A percentile compares a stretch with the other conserved stretches of the same genome.
Evolutionary conservation across 192 early-diverging fungal genomes (phyloP).

Genomic region (Coemansia furcata): DNA sequence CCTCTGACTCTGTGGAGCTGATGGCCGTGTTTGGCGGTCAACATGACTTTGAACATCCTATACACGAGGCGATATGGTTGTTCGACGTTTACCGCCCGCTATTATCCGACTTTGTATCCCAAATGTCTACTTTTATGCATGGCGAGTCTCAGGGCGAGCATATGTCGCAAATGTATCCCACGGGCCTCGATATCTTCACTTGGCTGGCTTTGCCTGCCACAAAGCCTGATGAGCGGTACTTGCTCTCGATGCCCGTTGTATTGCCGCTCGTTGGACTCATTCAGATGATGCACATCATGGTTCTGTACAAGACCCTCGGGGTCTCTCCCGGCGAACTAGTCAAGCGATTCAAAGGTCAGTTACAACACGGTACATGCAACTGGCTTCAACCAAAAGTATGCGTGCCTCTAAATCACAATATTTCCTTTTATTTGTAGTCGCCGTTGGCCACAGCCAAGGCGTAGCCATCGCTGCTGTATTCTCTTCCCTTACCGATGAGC

Average conservation of each 20-base stretch:
- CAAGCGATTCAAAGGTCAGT: conserved; percentile 31
- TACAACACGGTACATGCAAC: not conserved
- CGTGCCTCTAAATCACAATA: not conserved
- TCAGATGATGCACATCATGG: conserved; percentile 81
- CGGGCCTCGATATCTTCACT: conserved; percentile 71
- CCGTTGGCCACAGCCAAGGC: conserved; percentile 88
- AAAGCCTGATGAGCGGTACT: conserved; percentile 65
- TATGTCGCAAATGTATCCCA: conserved; percentile 57
- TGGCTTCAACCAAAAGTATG: too few relatives aligned
- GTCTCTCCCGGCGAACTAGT: conserved; percentile 52
- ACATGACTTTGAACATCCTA: conserved; percentile 78
- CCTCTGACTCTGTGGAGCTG: conserved; percentile 53
- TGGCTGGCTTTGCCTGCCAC: conserved; percentile 74
- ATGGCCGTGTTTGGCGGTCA: conserved; percentile 95
- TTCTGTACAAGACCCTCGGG: conserved; percentile 62
- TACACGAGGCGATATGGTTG: conserved; percentile 76
- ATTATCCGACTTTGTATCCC: conserved; percentile 67
- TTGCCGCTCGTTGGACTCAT: conserved; percentile 84
- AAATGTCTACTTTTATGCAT: conserved; percentile 68
- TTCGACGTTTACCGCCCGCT: conserved; percentile 73
- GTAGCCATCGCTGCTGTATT: conserved; percentile 84
- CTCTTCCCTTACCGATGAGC: conserved; percentile 72
- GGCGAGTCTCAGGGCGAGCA: conserved; percentile 56
- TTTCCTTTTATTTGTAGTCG: conserved; percentile 17
- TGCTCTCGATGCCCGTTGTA: conserved; percentile 71